Evolutionary conservation across 768 basidiomycete species (phyloP).

Genomic region (Tephrocybe sp.): DNA sequence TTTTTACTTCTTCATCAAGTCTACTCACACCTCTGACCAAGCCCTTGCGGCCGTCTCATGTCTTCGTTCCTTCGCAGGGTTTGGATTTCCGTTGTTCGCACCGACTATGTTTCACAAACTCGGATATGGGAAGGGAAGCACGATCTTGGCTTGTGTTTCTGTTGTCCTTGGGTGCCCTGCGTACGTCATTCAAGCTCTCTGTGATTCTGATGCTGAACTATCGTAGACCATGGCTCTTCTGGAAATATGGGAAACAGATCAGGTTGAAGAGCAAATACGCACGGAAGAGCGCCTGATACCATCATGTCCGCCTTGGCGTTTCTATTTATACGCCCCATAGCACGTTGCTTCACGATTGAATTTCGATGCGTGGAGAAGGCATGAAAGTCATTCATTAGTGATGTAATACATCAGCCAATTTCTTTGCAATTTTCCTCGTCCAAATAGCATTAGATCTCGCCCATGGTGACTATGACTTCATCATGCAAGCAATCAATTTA

Average conservation of each 20-base stretch:
- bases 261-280: conserved; percentile 47
- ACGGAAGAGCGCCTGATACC: conserved; percentile 15
- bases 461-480: not conserved
- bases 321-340: no score
- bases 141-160: conserved; percentile 58
- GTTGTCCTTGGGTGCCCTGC: conserved; percentile 64
- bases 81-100: conserved; percentile 76
- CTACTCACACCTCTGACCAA: conserved; percentile 17
- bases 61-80: conserved; percentile 67
- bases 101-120: conserved; percentile 63
- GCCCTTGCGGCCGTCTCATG: conserved; percentile 66
- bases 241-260: conserved; percentile 40
- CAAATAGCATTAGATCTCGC: not conserved
- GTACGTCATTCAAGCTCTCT: conserved; percentile 29
- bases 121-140: conserved; percentile 71
- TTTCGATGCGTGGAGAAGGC: no score
- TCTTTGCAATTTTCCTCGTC: no score
- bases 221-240: conserved; percentile 32
- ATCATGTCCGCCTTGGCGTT: no score
- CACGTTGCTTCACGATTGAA: no score
- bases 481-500: no score
- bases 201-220: not conserved
- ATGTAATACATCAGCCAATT: no score
- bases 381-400: no score
- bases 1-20: not conserved